Conservation (phyloP, 163 green algal genomes). For the Prototheca stagnorum region DNA sequence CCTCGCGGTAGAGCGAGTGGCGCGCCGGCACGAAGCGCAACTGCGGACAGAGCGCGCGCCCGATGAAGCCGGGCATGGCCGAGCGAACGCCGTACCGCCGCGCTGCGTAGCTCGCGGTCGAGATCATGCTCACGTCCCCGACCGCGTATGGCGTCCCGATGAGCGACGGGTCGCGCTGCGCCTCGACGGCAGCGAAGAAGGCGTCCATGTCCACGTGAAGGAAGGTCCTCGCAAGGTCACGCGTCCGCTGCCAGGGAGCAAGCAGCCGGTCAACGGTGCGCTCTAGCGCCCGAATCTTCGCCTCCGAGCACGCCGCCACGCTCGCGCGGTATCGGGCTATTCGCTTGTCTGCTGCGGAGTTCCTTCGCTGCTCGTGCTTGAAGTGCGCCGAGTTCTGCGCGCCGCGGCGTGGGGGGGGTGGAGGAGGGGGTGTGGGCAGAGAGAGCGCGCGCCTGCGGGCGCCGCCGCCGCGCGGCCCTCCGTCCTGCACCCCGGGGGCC, state of each 20-base stretch:
- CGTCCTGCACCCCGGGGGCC: too few species aligned
- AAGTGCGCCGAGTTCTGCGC: slow-evolving; percentile 64
- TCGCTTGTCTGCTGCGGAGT: too few species aligned
- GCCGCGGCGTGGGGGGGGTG: not conserved
- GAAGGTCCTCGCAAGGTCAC: slow-evolving; percentile 66
- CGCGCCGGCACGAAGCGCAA: slow-evolving; percentile 38
- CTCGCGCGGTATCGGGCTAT: too few species aligned
- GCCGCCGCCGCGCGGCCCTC: too few species aligned
- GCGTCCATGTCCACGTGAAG: slow-evolving; percentile 91
- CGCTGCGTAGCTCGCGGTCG: slow-evolving; percentile 68
- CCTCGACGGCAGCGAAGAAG: slow-evolving; percentile 73
- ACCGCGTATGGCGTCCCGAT: slow-evolving; percentile 61
- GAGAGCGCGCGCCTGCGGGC: too few species aligned
- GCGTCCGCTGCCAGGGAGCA: slow-evolving; percentile 50
- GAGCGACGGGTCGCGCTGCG: slow-evolving; percentile 58
- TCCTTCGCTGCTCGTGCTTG: slow-evolving; percentile 80
- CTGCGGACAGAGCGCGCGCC: slow-evolving; percentile 66
- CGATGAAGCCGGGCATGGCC: slow-evolving; percentile 96
- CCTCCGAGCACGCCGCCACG: too few species aligned
- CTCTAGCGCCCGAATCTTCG: too few species aligned
- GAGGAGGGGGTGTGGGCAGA: too few species aligned
- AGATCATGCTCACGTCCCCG: slow-evolving; percentile 82
- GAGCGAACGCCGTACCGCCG: slow-evolving; percentile 80
- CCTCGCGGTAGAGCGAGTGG: not conserved
- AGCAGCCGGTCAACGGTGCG: too few species aligned